These are phyloP conservation scores for Trichoderma hamatum DNA, from an alignment of 2,329 filamentous ascomycete genomes.

Conservation along the genomic window DNA sequence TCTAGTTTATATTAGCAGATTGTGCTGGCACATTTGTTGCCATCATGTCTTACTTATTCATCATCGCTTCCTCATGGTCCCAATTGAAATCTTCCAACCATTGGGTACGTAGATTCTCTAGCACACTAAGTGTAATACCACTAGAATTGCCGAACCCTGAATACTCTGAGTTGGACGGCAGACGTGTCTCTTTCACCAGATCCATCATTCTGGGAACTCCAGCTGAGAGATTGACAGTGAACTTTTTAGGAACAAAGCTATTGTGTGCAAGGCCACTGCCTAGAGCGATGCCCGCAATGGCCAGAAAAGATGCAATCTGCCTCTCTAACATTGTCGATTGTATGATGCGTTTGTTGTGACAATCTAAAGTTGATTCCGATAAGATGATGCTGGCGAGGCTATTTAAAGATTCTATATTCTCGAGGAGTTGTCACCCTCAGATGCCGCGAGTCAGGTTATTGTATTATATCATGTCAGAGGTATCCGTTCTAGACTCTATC, in stretches of 20 bases:
- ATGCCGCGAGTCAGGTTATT: no score
- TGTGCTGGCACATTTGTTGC: no score
- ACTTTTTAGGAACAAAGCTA: neutral
- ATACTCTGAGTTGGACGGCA: neutral
- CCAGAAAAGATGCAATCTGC: no score
- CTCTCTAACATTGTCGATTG: no score
- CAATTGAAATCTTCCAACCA: neutral
- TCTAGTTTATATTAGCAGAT: neutral
- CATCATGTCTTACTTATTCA: neutral
- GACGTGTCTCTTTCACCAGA: neutral
- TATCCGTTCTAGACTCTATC: no score
- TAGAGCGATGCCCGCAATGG: no score
- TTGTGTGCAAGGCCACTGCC: neutral
- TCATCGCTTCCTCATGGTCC: neutral
- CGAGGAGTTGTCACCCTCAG: no score
- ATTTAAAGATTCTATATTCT: no score
- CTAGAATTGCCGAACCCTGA: neutral
- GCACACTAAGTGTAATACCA: neutral
- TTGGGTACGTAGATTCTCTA: neutral
- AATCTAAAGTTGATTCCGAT: no score
- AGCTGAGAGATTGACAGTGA: neutral
- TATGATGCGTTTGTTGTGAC: no score
- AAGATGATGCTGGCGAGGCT: no score
- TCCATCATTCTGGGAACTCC: neutral
- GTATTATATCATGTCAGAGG: no score